Base-by-base conservation (phyloP, 306 rosid species). In the Vigna nakashimae region DNA sequence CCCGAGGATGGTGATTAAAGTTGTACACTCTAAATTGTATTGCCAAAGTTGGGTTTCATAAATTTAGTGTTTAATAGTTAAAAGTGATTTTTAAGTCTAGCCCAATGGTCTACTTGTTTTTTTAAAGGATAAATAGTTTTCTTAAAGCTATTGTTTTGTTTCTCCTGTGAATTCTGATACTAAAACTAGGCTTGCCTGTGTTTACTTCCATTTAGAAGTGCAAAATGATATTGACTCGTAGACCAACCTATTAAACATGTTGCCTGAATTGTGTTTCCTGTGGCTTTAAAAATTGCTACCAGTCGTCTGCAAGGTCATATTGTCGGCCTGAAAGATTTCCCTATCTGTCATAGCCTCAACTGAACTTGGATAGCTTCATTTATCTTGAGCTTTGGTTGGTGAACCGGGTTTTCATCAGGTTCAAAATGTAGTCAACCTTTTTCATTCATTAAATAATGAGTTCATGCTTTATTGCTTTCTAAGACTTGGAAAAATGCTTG, bases 1-100 rank as follows among this genome's bases (percentile, higher is more conserved):
- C 63, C 43, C 14, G 15, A 82, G 17, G 16, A 42, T 65, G 78
- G 64, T 53, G 38, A 77, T 73, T 57, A 58, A 70, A 63, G 76
- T 28, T 48, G 26, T 50, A 65, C 15, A 69, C 64, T 59, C 7
- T 50, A 26, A 56, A 46, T 20, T 59, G 13, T 34, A 62, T 36
- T 32, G 14, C 43, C 18, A 7, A 67, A 40, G 62, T 42, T 52
- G 28, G 71, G 12, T 53, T 82, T 64, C 10, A 32, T 43, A 56
- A 56, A 68, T 69, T 30, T 46, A 51, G 32, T 40, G 69, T 17
- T 46, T 78, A 20, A 38, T 17, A n/a, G 49, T 28, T 43, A 69
- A 69, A 52, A 14, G 28, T 24, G 50, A 64, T 24, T 42, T 24
- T 72, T 48, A 32, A 43, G 56, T 78, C 45, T 14, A 20, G 22